A percentile compares a stretch with the other conserved stretches of the same genome.
Evolutionary conservation across 352 stramenopile species (phyloP).

Genomic region (Aphanomyces stellatus): DNA sequence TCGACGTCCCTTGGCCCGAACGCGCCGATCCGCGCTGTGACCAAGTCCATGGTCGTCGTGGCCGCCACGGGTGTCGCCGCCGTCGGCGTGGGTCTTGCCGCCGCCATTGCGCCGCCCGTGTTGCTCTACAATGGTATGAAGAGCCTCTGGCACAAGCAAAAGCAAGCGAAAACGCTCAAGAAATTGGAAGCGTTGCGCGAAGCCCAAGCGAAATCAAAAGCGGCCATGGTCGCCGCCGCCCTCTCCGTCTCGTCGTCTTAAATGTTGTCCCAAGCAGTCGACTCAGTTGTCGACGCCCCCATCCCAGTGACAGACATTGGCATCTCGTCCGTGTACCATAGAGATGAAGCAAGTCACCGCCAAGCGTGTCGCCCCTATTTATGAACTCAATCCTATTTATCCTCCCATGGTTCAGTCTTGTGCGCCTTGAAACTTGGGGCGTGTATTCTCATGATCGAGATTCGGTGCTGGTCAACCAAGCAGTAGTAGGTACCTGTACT

Average conservation of each 20-base stretch:
- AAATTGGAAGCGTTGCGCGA: not conserved
- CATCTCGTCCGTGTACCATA: not conserved
- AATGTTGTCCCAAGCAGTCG: not conserved
- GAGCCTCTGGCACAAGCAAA: conserved; percentile 22
- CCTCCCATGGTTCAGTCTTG: no score
- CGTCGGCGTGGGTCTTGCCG: conserved; percentile 46
- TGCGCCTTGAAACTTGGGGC: no score
- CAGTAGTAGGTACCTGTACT: no score
- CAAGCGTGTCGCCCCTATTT: not conserved
- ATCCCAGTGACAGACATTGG: no score
- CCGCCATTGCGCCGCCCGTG: conserved; percentile 59
- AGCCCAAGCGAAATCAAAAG: no score
- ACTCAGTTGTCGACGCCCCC: no score
- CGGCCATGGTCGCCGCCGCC: not conserved
- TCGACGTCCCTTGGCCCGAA: conserved; percentile 53
- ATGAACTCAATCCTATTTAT: conserved; percentile 3
- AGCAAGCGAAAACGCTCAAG: conserved; percentile 15
- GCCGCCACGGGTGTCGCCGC: conserved; percentile 42
- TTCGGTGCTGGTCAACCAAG: no score
- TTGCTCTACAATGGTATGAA: conserved; percentile 51
- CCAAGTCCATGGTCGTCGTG: conserved; percentile 53
- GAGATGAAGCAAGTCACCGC: not conserved
- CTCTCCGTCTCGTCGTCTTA: no score
- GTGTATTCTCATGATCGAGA: no score
- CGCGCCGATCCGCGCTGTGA: conserved; percentile 53